Percentiles rank a stretch among this genome's conserved stretches.
phyloP scores from a whole-genome alignment of 2,329 filamentous ascomycete genomes.

The Sphaerulina populicola region DNA sequence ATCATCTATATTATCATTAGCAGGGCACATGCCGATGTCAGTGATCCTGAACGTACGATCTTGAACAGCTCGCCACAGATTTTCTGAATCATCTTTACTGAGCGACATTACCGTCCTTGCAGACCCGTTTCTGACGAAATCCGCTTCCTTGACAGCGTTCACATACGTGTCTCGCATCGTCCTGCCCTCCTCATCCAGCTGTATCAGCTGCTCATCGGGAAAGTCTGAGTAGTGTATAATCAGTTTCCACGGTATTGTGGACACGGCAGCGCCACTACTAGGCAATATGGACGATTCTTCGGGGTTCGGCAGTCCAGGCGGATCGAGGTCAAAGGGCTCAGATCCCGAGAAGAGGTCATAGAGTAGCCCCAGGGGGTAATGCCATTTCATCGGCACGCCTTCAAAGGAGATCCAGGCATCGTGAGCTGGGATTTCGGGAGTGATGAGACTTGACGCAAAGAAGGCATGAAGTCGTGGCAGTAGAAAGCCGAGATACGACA shows the following conservation, averaged over 20 bases:
- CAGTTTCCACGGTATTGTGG: constrained; percentile 53
- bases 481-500: constrained; percentile 61
- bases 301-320: constrained; percentile 1
- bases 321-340: constrained; percentile 37
- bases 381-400: constrained; percentile 61
- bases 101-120: constrained; percentile 85
- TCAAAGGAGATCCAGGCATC: constrained; percentile 60
- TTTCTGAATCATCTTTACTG: constrained; percentile 72
- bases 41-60: constrained; percentile 47
- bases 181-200: constrained; percentile 47
- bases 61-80: constrained; percentile 72
- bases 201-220: constrained; percentile 51
- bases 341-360: constrained; percentile 60
- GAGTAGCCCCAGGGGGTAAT: constrained; percentile 60
- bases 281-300: constrained; percentile 12
- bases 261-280: background rate
- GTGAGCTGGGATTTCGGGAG: constrained; percentile 45
- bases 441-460: constrained; percentile 52
- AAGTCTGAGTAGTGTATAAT: constrained; percentile 54
- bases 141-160: constrained; percentile 67
- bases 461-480: constrained; percentile 55
- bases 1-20: constrained; percentile 51
- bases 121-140: constrained; percentile 79
- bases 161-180: constrained; percentile 58
- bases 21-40: background rate